Base-by-base conservation (phyloP, 371 early-diverging fungal genomes). In the Entomophthora muscae region DNA sequence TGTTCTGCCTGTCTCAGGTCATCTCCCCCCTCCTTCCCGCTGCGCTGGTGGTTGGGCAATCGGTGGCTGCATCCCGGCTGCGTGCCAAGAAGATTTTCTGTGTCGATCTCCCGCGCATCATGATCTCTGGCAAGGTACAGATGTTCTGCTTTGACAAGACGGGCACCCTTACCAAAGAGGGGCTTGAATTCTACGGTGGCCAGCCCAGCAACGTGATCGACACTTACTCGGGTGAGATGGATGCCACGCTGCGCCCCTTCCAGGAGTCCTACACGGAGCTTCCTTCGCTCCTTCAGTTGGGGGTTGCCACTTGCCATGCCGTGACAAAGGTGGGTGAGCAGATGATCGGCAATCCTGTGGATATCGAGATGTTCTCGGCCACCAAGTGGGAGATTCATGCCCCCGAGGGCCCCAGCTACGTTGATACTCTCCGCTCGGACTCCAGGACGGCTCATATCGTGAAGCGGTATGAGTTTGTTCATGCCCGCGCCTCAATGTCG, bases 121-220 rank as follows among this genome's bases (percentile, higher is more conserved):
- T 88, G 64, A 73, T 74, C 53, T 72, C 78, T 28, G 68, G 71
- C 64, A 64, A 64, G 27, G 73, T 95, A 52, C 89, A 93, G 74
- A 81, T 96, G 31, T 91, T 93, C 67, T 93, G 92, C 69, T 96
- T 91, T 75, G 89, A 89, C 74, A 89, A 89, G 71, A 89, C 89
- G 0, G 89, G 89, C 13, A 89, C 89, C 0, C 61, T 89, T 57
- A 89, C 89, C 1, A 72, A 64, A 52, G 64, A 64, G 27, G 64
- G 64, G 1, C 32, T 64, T 3, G 64, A 64, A n/a, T 64, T 30
- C 27, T 64, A 64, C 57, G 64, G 64, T 28, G 57, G 28, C 1
- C 64, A 57, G 22, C 7, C 56, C 28, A n/a, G 53, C 33, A 1
- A 23, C n/a, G n/a, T 22, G 12, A 61, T 13, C 61, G 33, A 32